Base-by-base conservation (phyloP, 148 eudicot genomes). In the Spergularia bocconei region DNA sequence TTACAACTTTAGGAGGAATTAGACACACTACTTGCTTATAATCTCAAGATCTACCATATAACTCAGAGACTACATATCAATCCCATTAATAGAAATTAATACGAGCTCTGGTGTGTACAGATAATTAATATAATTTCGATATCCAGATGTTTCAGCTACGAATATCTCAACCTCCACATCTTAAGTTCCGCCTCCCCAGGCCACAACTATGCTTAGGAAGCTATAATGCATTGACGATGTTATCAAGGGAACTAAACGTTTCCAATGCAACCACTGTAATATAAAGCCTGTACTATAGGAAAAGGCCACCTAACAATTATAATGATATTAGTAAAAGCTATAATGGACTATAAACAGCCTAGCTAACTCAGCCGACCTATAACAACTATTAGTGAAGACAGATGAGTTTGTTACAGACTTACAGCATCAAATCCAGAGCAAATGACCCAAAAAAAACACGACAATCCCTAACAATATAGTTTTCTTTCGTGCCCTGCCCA, bases 61-160 rank as follows among this genome's bases (percentile, higher is more conserved):
- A 62, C 39, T 36, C 29, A 3, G 68, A 69, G 69, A 50, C 36
- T 62, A 33, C 52, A 77, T 4, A 60, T 48, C 57, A 70, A 58
- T 76, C 67, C 63, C 25, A 76, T 29, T 11, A 33, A 69, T 68
- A 64, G 9, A 44, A 0, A 53, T 13, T 29, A 10, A 13, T 20
- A 44, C 15, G 74, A 71, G 8, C 11, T 29, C 6, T 16, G 17
- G 9, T 33, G 25, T 23, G 25, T 23, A 23, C 36, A 29, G 4
- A 29, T 29, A 29, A 29, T 29, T 29, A 29, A 29, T 29, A 29
- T 29, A 29, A 29, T 29, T 63, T 5, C 36, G 4, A 17, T 0
- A 21, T 15, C 51, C 25, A 54, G 25, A 13, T 36, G 16, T 33
- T 25, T 15, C n/a, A 56, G 47, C 17, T 14, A 55, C 2, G 51